Percentiles rank a stretch among this genome's conserved stretches.
These are phyloP conservation scores for Cruciata laevipes DNA, from an alignment of 257 asterid species.

Conservation along the genomic window DNA sequence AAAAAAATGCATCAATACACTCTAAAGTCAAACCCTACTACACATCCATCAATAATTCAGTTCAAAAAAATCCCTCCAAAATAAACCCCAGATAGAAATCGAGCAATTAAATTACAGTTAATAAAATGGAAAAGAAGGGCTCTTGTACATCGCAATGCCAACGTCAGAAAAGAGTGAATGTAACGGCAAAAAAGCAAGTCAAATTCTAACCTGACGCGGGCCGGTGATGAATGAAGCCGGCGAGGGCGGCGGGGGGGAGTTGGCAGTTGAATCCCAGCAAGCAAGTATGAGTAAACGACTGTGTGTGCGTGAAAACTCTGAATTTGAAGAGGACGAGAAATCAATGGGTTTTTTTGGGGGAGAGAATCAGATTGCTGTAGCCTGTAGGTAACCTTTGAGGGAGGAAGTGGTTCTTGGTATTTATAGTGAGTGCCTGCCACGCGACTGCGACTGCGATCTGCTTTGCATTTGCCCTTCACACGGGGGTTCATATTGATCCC, in stretches of 20 bases:
- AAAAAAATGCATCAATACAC: background rate
- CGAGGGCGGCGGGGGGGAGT: background rate
- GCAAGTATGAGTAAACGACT: background rate
- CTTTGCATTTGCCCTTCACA: background rate
- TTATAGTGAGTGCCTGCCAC: slow-evolving; percentile 4
- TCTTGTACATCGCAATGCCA: background rate
- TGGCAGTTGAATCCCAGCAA: slow-evolving; percentile 11
- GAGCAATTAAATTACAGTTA: background rate
- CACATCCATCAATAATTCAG: slow-evolving; percentile 9
- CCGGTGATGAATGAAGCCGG: slow-evolving; percentile 1
- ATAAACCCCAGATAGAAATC: background rate
- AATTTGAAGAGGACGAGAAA: background rate
- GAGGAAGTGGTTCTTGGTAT: background rate
- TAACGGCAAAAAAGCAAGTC: background rate
- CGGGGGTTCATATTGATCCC: too few relatives aligned
- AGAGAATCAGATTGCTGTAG: slow-evolving; percentile 2
- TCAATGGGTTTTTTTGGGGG: background rate
- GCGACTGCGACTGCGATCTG: slow-evolving; percentile 3
- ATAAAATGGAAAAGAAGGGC: background rate
- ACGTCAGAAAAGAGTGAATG: background rate
- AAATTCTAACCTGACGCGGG: background rate
- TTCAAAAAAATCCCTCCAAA: background rate
- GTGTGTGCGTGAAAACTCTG: background rate
- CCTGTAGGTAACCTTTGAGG: slow-evolving; percentile 8
- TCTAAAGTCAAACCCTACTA: slow-evolving; percentile 13